Evolutionary conservation across 208 protist genomes (phyloP).

Genomic region (Acanthamoeba royreba): DNA sequence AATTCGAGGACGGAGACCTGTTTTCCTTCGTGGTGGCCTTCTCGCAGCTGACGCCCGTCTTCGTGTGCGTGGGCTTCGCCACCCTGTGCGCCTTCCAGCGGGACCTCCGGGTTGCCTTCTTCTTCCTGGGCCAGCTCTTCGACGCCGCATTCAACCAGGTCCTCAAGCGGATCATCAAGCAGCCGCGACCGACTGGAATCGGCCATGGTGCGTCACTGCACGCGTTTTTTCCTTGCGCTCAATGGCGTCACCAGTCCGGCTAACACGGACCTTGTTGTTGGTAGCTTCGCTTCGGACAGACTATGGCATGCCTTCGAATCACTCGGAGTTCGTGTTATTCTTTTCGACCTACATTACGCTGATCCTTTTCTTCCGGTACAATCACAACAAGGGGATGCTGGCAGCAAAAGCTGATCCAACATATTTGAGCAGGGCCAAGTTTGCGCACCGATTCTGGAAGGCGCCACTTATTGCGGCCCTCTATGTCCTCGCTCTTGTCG

Average conservation of each 20-base stretch:
- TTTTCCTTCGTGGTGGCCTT: background rate
- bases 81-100: background rate
- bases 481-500: background rate
- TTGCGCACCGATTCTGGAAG: background rate
- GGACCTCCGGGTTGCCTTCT: background rate
- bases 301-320: slow-evolving; percentile 27
- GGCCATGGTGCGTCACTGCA: background rate
- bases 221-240: no score
- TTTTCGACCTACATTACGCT: background rate
- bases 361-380: background rate
- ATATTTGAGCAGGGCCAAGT: background rate
- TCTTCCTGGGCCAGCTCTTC: slow-evolving; percentile 1
- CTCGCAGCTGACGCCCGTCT: background rate
- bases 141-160: slow-evolving; percentile 8
- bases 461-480: background rate
- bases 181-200: background rate
- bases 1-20: slow-evolving; percentile 18
- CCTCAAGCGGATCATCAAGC: slow-evolving; percentile 35
- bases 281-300: background rate
- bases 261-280: background rate
- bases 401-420: background rate
- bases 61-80: background rate
- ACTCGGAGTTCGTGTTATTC: slow-evolving; percentile 36
- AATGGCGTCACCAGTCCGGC: no score
- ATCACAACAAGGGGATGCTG: no score